Evolutionary conservation across 192 early-diverging fungal genomes (phyloP).

Genomic region (Coemansia guatemalensis): DNA sequence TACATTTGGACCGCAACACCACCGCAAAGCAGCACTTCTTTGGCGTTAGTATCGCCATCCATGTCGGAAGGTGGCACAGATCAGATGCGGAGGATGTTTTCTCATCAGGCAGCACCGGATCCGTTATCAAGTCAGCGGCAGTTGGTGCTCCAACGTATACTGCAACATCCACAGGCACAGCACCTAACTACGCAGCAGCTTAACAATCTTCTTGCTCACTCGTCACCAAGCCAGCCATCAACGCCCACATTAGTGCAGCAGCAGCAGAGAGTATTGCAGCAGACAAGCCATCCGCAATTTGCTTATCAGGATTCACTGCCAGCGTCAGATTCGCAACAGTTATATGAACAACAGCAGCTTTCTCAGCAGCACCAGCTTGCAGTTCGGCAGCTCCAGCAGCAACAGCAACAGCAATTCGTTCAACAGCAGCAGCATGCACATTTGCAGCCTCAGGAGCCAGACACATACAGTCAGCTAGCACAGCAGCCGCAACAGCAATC

Average conservation of each 20-base stretch:
- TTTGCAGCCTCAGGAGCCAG: constrained; percentile 1
- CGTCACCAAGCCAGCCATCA: background rate
- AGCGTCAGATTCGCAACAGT: background rate
- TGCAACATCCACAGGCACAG: no score
- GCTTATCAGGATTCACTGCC: background rate
- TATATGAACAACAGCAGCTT: background rate
- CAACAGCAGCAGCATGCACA: constrained; percentile 7
- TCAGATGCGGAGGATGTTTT: no score
- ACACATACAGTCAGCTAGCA: background rate
- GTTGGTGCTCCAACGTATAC: no score
- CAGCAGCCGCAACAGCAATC: constrained; percentile 2
- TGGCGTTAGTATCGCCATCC: no score
- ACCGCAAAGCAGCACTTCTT: no score
- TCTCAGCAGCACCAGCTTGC: background rate
- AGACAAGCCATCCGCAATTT: background rate
- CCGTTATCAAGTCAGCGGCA: no score
- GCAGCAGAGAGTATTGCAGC: constrained; percentile 8
- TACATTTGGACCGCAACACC: no score
- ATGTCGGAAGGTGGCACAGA: no score
- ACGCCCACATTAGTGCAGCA: background rate
- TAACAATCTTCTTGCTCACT: no score
- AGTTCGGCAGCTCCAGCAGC: constrained; percentile 4
- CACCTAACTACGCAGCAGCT: no score
- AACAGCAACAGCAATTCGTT: constrained; percentile 6
- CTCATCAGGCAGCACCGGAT: no score